These are phyloP conservation scores for Arabidopsis arenosa DNA, from an alignment of 345 rosid genomes.

Conservation along the genomic window DNA sequence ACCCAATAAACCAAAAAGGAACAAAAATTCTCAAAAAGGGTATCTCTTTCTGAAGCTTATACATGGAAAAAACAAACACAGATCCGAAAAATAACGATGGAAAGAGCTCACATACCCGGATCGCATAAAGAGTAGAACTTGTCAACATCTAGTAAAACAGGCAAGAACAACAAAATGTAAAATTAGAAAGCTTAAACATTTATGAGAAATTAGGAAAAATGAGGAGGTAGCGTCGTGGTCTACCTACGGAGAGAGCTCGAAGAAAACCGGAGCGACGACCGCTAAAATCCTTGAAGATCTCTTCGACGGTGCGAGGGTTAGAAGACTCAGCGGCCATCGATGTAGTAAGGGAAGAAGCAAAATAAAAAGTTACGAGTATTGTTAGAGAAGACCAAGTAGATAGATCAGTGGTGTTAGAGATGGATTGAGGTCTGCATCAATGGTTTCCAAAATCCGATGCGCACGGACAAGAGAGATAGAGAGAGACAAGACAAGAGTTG, in stretches of 20 bases:
- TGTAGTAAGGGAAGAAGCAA: neutral
- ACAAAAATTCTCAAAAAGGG: conserved; percentile 2
- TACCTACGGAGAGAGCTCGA: conserved; percentile 86
- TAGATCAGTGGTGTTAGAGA: conserved; percentile 32
- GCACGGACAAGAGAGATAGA: neutral
- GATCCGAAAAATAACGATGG: conserved; percentile 5
- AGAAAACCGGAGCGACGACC: conserved; percentile 76
- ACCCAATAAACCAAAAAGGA: neutral
- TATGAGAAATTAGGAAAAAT: neutral
- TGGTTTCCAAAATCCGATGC: conserved; percentile 35
- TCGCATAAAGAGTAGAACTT: conserved; percentile 83
- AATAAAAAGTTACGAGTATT: neutral
- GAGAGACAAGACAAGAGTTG: neutral
- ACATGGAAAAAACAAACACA: conserved; percentile 1
- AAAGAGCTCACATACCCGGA: conserved; percentile 63
- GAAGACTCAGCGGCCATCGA: conserved; percentile 52
- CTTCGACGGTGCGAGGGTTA: conserved; percentile 79
- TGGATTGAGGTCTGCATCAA: conserved; percentile 31
- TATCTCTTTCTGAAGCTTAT: conserved; percentile 4
- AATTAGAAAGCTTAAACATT: neutral
- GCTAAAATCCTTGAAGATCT: conserved; percentile 72
- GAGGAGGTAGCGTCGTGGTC: neutral
- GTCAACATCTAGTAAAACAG: conserved; percentile 69
- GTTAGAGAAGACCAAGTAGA: neutral
- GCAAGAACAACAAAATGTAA: conserved; percentile 10